phyloP scores from a whole-genome alignment of 768 basidiomycete genomes.

The Boletus reticulatus region DNA sequence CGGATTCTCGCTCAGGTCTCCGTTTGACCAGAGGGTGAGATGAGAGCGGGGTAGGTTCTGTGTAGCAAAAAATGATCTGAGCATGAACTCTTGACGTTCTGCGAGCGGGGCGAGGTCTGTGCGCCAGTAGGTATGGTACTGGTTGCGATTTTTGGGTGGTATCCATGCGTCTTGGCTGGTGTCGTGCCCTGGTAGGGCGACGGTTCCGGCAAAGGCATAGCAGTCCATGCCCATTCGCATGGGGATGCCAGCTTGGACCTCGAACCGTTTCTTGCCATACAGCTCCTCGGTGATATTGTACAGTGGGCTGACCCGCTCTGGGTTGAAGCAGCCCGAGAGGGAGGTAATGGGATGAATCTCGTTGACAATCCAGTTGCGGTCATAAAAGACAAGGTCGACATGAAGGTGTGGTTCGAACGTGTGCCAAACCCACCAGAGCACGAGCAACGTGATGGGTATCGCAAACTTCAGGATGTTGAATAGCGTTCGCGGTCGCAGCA shows the following conservation, averaged over 20 bases:
- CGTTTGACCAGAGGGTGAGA: conserved; percentile 94
- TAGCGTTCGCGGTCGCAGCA: conserved; percentile 34
- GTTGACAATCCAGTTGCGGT: conserved; percentile 65
- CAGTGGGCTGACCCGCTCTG: conserved; percentile 50
- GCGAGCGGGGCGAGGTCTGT: conserved; percentile 79
- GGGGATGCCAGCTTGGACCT: conserved; percentile 78
- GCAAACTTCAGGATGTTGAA: conserved; percentile 41
- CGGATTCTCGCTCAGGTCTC: conserved; percentile 54
- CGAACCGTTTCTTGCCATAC: conserved; percentile 61
- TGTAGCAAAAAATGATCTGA: conserved; percentile 92
- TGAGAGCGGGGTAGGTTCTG: conserved; percentile 65
- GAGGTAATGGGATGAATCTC: conserved; percentile 68
- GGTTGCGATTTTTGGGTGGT: conserved; percentile 47
- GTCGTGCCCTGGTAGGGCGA: conserved; percentile 37
- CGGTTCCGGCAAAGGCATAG: conserved; percentile 86
- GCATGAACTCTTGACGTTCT: conserved; percentile 81
- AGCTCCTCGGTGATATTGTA: conserved; percentile 70
- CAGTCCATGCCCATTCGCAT: conserved; percentile 85
- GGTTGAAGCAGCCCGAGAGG: conserved; percentile 74
- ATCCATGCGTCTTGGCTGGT: conserved; percentile 12
- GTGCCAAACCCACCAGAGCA: conserved; percentile 40
- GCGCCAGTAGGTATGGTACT: conserved; percentile 95
- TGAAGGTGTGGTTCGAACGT: conserved; percentile 70
- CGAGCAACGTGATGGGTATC: conserved; percentile 33
- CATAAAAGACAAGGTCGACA: conserved; percentile 79